Evolutionary conservation across 331 rosid species (phyloP).

Genomic region (Phaseolus coccineus): DNA sequence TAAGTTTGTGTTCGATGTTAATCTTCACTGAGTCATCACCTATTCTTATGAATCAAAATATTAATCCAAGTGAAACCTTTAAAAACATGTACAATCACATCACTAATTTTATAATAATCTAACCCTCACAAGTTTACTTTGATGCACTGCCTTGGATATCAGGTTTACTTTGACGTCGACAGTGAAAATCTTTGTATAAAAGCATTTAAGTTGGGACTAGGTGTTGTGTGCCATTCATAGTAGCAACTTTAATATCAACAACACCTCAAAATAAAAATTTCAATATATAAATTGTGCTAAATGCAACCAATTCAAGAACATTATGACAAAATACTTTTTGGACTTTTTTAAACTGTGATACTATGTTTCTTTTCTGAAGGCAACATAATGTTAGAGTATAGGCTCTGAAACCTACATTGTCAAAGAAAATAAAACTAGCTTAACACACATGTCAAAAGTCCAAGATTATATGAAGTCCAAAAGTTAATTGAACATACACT

Average conservation of each 20-base stretch:
- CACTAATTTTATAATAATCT: too few relatives aligned
- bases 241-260: slow-evolving; percentile 15
- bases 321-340: slow-evolving; percentile 8
- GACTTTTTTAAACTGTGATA: slow-evolving; percentile 4
- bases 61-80: too few relatives aligned
- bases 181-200: slow-evolving; percentile 19
- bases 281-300: slow-evolving; percentile 7
- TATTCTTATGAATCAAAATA: too few relatives aligned
- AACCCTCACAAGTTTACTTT: too few relatives aligned
- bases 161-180: background rate
- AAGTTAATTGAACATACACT: slow-evolving; percentile 18
- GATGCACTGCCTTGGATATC: background rate
- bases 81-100: too few relatives aligned
- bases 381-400: slow-evolving; percentile 30
- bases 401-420: background rate
- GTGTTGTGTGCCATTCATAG: background rate
- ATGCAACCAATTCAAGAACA: slow-evolving; percentile 23
- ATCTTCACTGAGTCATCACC: too few relatives aligned
- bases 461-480: slow-evolving; percentile 20
- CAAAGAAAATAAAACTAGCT: too few relatives aligned
- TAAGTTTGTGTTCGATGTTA: too few relatives aligned
- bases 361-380: slow-evolving; percentile 10
- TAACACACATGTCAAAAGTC: background rate
- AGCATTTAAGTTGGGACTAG: slow-evolving; percentile 21
- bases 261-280: background rate